Evolutionary conservation across 2,329 filamentous ascomycete genomes (phyloP).

Genomic region (Botrytis galanthina): DNA sequence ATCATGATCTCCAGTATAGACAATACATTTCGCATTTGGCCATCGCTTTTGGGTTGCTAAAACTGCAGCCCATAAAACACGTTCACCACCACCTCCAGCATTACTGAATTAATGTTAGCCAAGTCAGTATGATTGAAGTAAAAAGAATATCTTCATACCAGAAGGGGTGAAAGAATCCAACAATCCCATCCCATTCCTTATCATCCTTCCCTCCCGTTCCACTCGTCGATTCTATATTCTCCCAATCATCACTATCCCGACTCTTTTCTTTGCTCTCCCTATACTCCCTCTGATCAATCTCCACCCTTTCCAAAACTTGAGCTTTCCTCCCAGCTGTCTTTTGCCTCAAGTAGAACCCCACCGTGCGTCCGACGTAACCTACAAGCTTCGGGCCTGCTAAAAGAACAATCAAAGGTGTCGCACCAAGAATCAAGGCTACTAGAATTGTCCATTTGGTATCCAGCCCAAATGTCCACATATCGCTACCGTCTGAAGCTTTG

Average conservation of each 20-base stretch:
- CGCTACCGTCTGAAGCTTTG: slow-evolving; percentile 34
- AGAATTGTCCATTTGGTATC: slow-evolving; percentile 34
- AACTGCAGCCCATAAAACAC: slow-evolving; percentile 94
- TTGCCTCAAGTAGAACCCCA: slow-evolving; percentile 62
- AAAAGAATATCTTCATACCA: slow-evolving; percentile 56
- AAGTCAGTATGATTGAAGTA: not conserved
- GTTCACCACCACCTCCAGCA: slow-evolving; percentile 90
- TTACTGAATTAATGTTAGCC: slow-evolving; percentile 57
- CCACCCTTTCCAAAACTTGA: slow-evolving; percentile 53
- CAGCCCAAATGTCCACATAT: slow-evolving; percentile 37
- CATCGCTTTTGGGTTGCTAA: slow-evolving; percentile 84
- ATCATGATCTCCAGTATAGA: slow-evolving; percentile 95
- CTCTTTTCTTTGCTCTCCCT: slow-evolving; percentile 27
- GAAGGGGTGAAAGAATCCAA: slow-evolving; percentile 97
- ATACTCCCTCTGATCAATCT: slow-evolving; percentile 39
- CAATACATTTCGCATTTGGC: slow-evolving; percentile 83
- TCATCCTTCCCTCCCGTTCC: slow-evolving; percentile 46
- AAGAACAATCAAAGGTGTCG: slow-evolving; percentile 36
- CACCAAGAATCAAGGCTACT: slow-evolving; percentile 36
- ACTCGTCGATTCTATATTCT: slow-evolving; percentile 60
- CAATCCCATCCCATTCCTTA: slow-evolving; percentile 74
- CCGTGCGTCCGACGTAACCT: slow-evolving; percentile 39
- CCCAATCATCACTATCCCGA: slow-evolving; percentile 62
- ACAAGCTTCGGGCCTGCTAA: slow-evolving; percentile 34
- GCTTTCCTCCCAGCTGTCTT: slow-evolving; percentile 62